A percentile compares a stretch with the other conserved stretches of the same genome.
These are phyloP conservation scores for Glomus cerebriforme DNA, from an alignment of 192 early-diverging fungal genomes.

Conservation along the genomic window DNA sequence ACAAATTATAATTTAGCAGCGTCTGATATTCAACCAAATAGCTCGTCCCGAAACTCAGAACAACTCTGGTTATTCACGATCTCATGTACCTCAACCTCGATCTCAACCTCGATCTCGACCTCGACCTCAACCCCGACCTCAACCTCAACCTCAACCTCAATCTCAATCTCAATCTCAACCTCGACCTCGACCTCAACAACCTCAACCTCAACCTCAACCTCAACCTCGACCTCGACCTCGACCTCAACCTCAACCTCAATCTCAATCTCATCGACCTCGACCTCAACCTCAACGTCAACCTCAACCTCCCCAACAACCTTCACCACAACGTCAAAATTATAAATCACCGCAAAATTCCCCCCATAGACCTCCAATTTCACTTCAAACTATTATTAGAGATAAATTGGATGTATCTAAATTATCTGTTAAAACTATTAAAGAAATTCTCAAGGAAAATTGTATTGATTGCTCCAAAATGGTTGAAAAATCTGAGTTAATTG, in stretches of 20 bases:
- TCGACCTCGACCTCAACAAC: background rate
- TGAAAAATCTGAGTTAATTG: slow-evolving; percentile 77
- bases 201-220: background rate
- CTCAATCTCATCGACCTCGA: no score
- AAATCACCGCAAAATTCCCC: slow-evolving; percentile 31
- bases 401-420: slow-evolving; percentile 37
- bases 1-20: no score
- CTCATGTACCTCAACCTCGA: background rate
- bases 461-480: slow-evolving; percentile 70
- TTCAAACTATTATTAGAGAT: slow-evolving; percentile 41
- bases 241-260: background rate
- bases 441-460: slow-evolving; percentile 60
- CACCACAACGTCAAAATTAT: slow-evolving; percentile 9
- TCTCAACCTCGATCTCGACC: background rate
- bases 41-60: background rate
- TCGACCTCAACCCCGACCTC: background rate
- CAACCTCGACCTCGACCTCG: background rate
- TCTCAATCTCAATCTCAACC: background rate
- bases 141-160: background rate
- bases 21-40: no score
- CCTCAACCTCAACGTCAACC: background rate
- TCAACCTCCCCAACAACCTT: background rate
- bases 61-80: background rate
- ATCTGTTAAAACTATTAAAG: slow-evolving; percentile 62
- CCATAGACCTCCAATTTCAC: slow-evolving; percentile 33